Base-by-base conservation (phyloP, 176 grass and related monocot genomes). In the Cymbopogon citratus region DNA sequence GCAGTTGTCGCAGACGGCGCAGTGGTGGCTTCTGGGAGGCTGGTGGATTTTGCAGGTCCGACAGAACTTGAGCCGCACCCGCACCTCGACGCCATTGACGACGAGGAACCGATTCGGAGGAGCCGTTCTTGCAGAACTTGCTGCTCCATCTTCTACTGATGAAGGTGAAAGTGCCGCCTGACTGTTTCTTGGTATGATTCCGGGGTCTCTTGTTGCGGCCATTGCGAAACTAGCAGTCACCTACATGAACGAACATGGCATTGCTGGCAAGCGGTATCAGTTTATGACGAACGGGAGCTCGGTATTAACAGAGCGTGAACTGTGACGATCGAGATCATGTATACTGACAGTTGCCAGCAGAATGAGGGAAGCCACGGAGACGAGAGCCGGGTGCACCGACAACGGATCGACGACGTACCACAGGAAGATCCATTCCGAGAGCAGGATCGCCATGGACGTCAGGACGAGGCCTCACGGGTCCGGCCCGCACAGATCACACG, bases 1-100 rank as follows among this genome's bases (percentile, higher is more conserved):
- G 34, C 86, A 93, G 62, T 91, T 97, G 86, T 93, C 90, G 62
- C 93, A 89, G 16, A 93, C 74, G 24, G 43, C 43, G 34, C 93
- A 92, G 75, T 97, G 90, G 56, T 70, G 73, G 62, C 93, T 92
- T 48, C 90, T 90, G 9, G 88, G 88, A 3, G 86, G 83, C 4
- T 90, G 60, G 41, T 80, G 69, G 38, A 89, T 90, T 6, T 80
- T 74, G 39, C 90, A 96, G 46, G 87, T 85, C 60, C 61, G 84
- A 75, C 93, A 89, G 16, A 89, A 87, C 27, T 89, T 85, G 7
- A 91, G 35, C 54, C 69, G 89, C 27, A 26, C 63, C 54, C 69
- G 89, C 27, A 26, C 63, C 29, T 87, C 49, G 12, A 89, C 16
- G 26, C 90, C 80, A 9, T 78, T 26, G n/a, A 96, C 11, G 12